These are phyloP conservation scores for Oryza australiensis DNA, from an alignment of 176 grass and related monocot genomes.

Conservation along the genomic window DNA sequence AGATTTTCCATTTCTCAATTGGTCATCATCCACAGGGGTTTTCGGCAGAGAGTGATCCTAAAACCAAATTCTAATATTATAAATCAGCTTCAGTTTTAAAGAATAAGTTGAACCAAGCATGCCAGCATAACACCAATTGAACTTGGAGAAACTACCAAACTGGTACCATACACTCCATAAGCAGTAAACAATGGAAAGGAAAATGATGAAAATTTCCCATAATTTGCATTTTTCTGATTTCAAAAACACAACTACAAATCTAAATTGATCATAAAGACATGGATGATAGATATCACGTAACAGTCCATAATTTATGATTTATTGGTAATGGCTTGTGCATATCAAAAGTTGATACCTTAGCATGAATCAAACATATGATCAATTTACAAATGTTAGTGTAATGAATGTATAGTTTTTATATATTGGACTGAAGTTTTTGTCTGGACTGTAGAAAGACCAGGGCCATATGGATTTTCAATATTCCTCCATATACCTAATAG, in stretches of 20 bases:
- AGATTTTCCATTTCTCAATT: background rate
- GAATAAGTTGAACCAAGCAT: no score
- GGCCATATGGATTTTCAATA: background rate
- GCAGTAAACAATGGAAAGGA: background rate
- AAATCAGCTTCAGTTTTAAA: no score
- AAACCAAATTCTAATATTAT: no score
- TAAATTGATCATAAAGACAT: background rate
- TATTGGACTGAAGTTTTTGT: background rate
- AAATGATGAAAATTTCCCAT: background rate
- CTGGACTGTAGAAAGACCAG: background rate
- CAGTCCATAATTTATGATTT: background rate
- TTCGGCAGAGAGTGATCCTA: background rate
- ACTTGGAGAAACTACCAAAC: conserved; percentile 3
- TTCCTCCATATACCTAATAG: background rate
- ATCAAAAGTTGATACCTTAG: background rate
- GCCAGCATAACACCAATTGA: conserved; percentile 25
- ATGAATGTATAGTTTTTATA: background rate
- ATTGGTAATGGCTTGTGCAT: background rate
- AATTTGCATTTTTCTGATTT: background rate
- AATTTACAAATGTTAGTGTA: background rate
- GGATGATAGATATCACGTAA: background rate
- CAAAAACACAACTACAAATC: background rate
- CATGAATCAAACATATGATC: conserved; percentile 15
- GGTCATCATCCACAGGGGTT: background rate
- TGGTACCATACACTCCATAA: background rate